Percentiles rank a stretch among this genome's conserved stretches.
These are phyloP conservation scores for Trichoderma parareesei DNA, from an alignment of 495 filamentous ascomycete genomes.

Conservation along the genomic window DNA sequence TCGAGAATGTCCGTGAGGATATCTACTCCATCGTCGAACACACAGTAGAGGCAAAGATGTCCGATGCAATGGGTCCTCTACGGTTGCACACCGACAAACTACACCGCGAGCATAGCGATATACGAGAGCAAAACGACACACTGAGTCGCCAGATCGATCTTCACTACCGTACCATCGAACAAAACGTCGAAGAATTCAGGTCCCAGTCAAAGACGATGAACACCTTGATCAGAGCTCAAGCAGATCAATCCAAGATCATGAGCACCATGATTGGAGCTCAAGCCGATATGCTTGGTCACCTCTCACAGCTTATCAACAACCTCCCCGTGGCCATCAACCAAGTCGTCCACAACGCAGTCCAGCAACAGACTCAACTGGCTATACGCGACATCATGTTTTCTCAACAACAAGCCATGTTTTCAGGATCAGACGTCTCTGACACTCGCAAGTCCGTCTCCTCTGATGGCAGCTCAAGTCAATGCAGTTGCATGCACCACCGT, in stretches of 20 bases:
- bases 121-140: slow-evolving; percentile 7
- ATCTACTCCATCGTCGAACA: slow-evolving; percentile 6
- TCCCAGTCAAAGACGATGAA: neutral
- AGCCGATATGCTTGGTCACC: neutral
- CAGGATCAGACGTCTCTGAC: neutral
- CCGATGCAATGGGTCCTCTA: slow-evolving; percentile 1
- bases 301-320: slow-evolving; percentile 9
- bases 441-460: neutral
- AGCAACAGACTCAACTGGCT: slow-evolving; percentile 6
- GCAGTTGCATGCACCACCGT: neutral
- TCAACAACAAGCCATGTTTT: slow-evolving; percentile 12
- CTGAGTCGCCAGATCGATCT: neutral
- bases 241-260: neutral
- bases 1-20: neutral
- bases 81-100: neutral
- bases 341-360: slow-evolving; percentile 2
- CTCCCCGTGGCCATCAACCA: slow-evolving; percentile 11
- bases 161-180: neutral
- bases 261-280: neutral
- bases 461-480: neutral
- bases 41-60: neutral
- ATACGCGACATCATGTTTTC: slow-evolving; percentile 9
- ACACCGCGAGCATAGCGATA: neutral
- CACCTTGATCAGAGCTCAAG: slow-evolving; percentile 2
- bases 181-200: neutral